A percentile compares a stretch with the other conserved stretches of the same genome.
These are phyloP conservation scores for Fraxinus quadrangulata DNA, from an alignment of 257 asterid species.

Conservation along the genomic window DNA sequence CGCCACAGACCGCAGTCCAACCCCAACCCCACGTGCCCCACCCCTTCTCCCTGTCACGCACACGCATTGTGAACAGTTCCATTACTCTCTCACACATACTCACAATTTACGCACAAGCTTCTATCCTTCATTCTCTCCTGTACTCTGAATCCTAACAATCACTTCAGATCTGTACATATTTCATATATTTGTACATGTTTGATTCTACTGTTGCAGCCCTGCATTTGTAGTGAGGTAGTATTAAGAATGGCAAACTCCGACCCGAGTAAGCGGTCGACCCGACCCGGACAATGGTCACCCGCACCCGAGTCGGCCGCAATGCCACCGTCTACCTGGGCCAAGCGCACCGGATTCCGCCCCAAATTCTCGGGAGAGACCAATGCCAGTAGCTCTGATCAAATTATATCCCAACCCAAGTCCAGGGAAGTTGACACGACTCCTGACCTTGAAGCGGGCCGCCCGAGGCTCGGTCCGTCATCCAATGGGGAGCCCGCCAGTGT, in stretches of 20 bases:
- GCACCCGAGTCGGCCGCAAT: constrained; percentile 67
- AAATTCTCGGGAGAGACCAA: constrained; percentile 93
- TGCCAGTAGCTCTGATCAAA: constrained; percentile 75
- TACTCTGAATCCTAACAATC: constrained; percentile 44
- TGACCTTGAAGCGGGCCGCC: constrained; percentile 81
- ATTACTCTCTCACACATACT: constrained; percentile 13
- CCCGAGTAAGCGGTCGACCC: constrained; percentile 61
- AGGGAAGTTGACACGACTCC: constrained; percentile 39
- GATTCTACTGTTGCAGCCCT: constrained; percentile 12
- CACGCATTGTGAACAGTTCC: neutral
- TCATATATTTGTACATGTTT: constrained; percentile 8
- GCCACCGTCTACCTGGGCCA: constrained; percentile 98
- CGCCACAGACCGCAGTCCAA: neutral
- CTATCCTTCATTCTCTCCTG: constrained; percentile 16
- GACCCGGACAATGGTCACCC: constrained; percentile 85
- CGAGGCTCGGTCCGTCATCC: constrained; percentile 42
- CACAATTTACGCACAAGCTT: constrained; percentile 7
- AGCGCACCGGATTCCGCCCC: constrained; percentile 90
- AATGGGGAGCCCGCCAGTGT: constrained; percentile 83
- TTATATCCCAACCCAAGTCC: constrained; percentile 37
- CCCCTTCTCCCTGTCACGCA: too few species aligned
- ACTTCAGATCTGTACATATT: constrained; percentile 43
- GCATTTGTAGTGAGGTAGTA: constrained; percentile 28
- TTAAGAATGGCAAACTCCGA: constrained; percentile 72
- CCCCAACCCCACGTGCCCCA: too few species aligned